Conservation (phyloP, 345 rosid species). For the Citrus medica region DNA sequence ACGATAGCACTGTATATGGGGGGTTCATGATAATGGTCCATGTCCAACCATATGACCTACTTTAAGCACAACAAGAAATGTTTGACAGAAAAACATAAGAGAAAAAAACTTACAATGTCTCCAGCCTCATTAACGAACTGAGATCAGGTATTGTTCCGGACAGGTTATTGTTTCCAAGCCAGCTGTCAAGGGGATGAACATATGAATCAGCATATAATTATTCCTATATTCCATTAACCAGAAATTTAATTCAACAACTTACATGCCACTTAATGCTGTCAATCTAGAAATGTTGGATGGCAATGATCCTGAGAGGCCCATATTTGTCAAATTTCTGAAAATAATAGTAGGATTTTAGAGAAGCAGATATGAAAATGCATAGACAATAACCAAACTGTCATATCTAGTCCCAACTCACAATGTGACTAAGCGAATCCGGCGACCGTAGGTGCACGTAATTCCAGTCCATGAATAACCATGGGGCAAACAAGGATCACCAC, state of each 20-base stretch:
- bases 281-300: constrained; percentile 52
- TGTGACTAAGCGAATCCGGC: constrained; percentile 59
- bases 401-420: constrained; percentile 51
- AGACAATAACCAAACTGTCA: background rate
- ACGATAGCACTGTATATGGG: background rate
- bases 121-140: constrained; percentile 47
- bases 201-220: constrained; percentile 12
- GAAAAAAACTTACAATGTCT: constrained; percentile 52
- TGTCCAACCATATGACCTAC: background rate
- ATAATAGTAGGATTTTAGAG: background rate
- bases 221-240: background rate
- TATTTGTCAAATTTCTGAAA: constrained; percentile 69
- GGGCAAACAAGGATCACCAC: constrained; percentile 88
- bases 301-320: constrained; percentile 69
- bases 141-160: constrained; percentile 76
- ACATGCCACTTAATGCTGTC: constrained; percentile 82
- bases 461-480: constrained; percentile 75
- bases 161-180: constrained; percentile 72
- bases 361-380: background rate
- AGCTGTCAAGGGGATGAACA: constrained; percentile 36
- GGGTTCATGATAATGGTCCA: background rate
- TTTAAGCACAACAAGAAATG: background rate
- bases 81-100: constrained; percentile 4
- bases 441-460: constrained; percentile 59
- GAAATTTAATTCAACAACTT: constrained; percentile 24